Evolutionary conservation across 164 flowering plant species (phyloP), one percentile per base, ranked within the genome.

Genomic region (Magnolia kwangsiensis): DNA sequence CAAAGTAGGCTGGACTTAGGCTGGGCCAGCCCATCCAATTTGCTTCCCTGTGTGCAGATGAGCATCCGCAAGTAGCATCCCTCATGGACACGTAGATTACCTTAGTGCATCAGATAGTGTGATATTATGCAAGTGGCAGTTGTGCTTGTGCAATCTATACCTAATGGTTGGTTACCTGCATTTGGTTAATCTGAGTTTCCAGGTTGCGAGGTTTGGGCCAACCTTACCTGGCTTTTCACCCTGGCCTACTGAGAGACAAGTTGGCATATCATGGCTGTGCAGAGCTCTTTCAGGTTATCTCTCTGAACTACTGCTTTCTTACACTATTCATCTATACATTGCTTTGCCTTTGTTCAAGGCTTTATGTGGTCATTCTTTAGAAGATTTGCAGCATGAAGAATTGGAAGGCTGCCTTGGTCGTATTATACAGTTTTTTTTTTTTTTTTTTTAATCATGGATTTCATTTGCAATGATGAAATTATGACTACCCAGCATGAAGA

Each of bases 221-320:
- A 82, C 98, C 98, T 72, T 92, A 87, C 82, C 83, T 96, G 67
- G 92, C 92, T 69, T 94, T 80, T 79, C 94, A 94, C 85, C 95
- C 98, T 76, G 98, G 99, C 74, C 84, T 96, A 63, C 82, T 84
- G 70, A 90, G 99, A 79, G 94, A 90, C 20, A 79, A 87, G 29
- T 86, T 96, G 78, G 99, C 99, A 55, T 94, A 91, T 80, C 95
- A 96, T 89, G 99, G 99, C 16, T 96, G 99, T 85, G 97, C 97
- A 63, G 99, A 96, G 79, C 94, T 96, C 75, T 96, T 94, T 75
- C 99, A 96, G 99, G 99, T 91, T 75, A 37, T 14, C 23, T 66
- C 73, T 51, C 14, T 27, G 21, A n/a, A 18, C 72, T 68, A n/a
- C 21, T 69, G 11, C 50, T 69, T 4, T 13, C 61, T 58, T 67